Percentiles rank a stretch among this genome's conserved stretches.
phyloP scores from a whole-genome alignment of 228 moss, liverwort and hornwort species.

The Sphagnum magellanicum region DNA sequence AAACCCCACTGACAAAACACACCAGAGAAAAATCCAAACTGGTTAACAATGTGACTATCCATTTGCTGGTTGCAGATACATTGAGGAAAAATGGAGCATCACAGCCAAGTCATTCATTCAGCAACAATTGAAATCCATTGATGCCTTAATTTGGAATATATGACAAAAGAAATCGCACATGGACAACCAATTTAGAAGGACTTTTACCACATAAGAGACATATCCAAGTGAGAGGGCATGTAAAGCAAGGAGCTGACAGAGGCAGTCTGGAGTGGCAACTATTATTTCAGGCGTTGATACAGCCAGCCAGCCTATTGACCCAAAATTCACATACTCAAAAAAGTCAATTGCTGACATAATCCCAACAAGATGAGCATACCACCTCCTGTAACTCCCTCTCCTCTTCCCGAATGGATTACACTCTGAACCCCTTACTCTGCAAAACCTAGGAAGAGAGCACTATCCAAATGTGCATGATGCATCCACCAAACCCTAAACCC shows the following conservation, averaged over 20 bases:
- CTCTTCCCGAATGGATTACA: neutral
- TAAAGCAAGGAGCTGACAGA: slow-evolving; percentile 43
- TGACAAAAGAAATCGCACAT: too few species aligned
- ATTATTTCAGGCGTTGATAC: slow-evolving; percentile 58
- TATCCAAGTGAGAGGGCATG: slow-evolving; percentile 41
- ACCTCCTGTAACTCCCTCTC: neutral
- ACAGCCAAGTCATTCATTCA: too few species aligned
- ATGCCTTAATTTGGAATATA: too few species aligned
- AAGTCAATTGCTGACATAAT: neutral
- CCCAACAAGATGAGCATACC: neutral
- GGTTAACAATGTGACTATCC: neutral
- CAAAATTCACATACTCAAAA: neutral
- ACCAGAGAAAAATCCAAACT: neutral
- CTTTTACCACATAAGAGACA: slow-evolving; percentile 63
- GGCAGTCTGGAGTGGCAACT: slow-evolving; percentile 76
- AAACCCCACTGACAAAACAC: neutral
- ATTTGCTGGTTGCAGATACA: too few species aligned
- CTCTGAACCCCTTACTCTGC: too few species aligned
- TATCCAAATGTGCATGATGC: too few species aligned
- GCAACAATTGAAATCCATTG: too few species aligned
- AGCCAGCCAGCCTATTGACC: slow-evolving; percentile 43
- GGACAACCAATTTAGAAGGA: neutral
- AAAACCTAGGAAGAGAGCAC: too few species aligned
- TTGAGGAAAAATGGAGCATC: too few species aligned
- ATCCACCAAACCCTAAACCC: too few species aligned